These are phyloP conservation scores for Ascochyta pisi DNA, from an alignment of 2,329 filamentous ascomycete species.

Conservation along the genomic window DNA sequence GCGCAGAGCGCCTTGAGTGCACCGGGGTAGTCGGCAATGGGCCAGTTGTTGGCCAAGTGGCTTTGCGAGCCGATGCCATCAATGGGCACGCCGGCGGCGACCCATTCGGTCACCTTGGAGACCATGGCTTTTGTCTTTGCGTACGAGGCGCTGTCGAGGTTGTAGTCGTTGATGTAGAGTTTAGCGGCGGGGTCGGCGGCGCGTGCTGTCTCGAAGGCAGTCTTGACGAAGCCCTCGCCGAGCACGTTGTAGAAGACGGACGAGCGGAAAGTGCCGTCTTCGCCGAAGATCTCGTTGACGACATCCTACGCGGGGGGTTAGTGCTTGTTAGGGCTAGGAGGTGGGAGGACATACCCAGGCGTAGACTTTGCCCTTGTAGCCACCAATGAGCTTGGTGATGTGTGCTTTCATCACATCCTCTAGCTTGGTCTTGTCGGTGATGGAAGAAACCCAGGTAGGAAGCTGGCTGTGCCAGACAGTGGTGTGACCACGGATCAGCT, in stretches of 20 bases:
- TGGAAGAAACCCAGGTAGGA: constrained; percentile 64
- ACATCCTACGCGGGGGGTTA: constrained; percentile 15
- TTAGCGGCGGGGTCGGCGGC: constrained; percentile 70
- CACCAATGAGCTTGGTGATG: constrained; percentile 63
- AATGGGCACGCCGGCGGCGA: constrained; percentile 67
- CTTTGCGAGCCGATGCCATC: constrained; percentile 69
- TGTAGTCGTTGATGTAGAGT: constrained; percentile 77
- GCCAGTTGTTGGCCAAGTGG: constrained; percentile 58
- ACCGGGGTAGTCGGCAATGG: constrained; percentile 53
- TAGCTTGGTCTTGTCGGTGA: constrained; percentile 61
- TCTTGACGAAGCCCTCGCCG: constrained; percentile 72
- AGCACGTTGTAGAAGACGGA: constrained; percentile 72
- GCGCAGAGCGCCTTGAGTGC: constrained; percentile 62
- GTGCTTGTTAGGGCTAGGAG: not conserved
- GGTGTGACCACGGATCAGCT: constrained; percentile 21
- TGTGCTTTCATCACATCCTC: constrained; percentile 66
- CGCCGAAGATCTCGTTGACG: constrained; percentile 45
- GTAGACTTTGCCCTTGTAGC: constrained; percentile 69
- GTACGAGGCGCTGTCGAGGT: constrained; percentile 65
- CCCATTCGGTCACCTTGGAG: constrained; percentile 68
- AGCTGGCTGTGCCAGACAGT: constrained; percentile 58
- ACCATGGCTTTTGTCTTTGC: constrained; percentile 66
- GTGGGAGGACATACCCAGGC: constrained; percentile 51
- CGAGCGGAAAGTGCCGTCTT: constrained; percentile 65
- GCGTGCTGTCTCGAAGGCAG: constrained; percentile 73